Conservation (phyloP, 164 flowering plant species). For the Tetrastigma voinierianum region DNA sequence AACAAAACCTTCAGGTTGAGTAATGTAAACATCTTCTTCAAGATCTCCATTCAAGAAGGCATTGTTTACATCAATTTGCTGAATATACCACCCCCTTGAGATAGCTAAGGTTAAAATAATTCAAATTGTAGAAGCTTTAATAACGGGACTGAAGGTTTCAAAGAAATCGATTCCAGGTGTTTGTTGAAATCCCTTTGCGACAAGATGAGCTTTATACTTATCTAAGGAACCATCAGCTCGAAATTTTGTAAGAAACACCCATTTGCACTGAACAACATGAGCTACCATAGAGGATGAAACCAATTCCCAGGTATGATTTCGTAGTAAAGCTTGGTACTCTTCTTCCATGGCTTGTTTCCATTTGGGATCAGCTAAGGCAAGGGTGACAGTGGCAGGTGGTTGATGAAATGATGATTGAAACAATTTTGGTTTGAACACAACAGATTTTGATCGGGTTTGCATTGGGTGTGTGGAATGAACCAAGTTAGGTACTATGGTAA, state of each 20-base stretch:
- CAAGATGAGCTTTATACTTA: constrained; percentile 3
- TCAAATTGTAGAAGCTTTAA: not conserved
- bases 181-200: constrained; percentile 7
- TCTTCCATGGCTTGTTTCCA: not conserved
- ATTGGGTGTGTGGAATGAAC: too few relatives aligned
- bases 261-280: not conserved
- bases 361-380: too few relatives aligned
- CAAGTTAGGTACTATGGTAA: too few relatives aligned
- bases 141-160: constrained; percentile 3
- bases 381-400: too few relatives aligned
- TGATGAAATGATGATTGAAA: too few relatives aligned
- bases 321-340: not conserved
- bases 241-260: not conserved
- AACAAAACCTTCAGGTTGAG: too few relatives aligned
- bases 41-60: too few relatives aligned
- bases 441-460: too few relatives aligned
- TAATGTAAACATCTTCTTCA: too few relatives aligned
- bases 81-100: not conserved
- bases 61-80: too few relatives aligned
- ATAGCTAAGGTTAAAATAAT: not conserved
- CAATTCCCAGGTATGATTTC: not conserved
- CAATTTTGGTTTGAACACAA: too few relatives aligned
- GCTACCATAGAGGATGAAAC: not conserved
- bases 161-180: not conserved
- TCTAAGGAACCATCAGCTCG: not conserved